Base-by-base conservation (phyloP, 2,329 filamentous ascomycete species). In the Colletotrichum godetiae region DNA sequence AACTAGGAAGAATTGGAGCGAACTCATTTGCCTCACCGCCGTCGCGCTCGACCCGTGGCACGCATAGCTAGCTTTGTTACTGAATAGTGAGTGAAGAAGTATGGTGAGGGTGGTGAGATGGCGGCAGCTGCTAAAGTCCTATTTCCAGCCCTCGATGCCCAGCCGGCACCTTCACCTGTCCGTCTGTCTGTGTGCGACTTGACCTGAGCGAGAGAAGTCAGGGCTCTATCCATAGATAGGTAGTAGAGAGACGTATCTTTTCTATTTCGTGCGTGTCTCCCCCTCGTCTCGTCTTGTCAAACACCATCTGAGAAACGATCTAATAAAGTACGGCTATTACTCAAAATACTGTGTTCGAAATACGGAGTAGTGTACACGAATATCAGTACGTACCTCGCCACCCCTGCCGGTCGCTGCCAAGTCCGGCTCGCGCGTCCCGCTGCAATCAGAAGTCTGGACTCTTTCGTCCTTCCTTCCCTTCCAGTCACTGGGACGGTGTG, bases 361-460 rank as follows among this genome's bases (percentile, higher is more conserved):
- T n/a, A n/a, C n/a, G n/a, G n/a, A n/a, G n/a, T 42, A 42, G 37
- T 42, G 37, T 19, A 42, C 37, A 42, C 37, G 37, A 42, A 42
- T 42, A 42, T 42, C 0, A 12, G 33, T 56, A 65, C 62, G 62
- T 65, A 65, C 15, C 33, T 37, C 3, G 3, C 22, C 57, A 12
- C 22, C 31, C 35, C 31, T 42, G 53, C 29, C 15, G n/a, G 15
- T 49, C 42, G 42, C 61, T 64, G 61, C 61, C 61, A 64, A 55
- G 61, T 15, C 52, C 67, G 67, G 67, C 71, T 65, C 63, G 56
- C 52, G 11, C 56, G 58, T 71, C 56, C 55, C 46, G 71, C 67
- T 70, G 71, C 60, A 71, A 73, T 73, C 70, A 55, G 59, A 35
- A 64, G 66, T 56, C 70, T 60, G 67, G 70, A 64, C 59, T 63